Base-by-base conservation (phyloP, 2,329 filamentous ascomycete genomes). In the Cryphonectria radicalis region DNA sequence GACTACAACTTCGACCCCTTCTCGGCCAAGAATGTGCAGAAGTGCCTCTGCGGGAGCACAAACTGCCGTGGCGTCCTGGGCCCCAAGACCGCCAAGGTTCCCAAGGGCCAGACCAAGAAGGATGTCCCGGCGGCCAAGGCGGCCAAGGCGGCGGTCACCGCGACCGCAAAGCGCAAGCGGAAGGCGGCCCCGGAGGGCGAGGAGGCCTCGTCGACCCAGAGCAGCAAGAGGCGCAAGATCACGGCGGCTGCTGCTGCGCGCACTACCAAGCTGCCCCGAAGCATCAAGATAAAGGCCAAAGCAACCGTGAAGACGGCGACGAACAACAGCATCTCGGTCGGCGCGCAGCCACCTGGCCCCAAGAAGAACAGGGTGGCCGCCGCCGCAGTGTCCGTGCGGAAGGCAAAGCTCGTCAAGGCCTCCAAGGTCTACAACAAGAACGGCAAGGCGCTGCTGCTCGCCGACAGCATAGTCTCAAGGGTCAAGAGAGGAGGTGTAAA, bases 1-100 rank as follows among this genome's bases (percentile, higher is more conserved):
- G 96, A 99, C 85, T 91, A 91, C 84, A 91, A 91, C 79, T 91
- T 91, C 77, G 89, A 91, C 77, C 89, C 89, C 3, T 91, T 91
- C 79, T 91, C 89, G 13, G 85, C 87, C 77, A 91, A 91, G 82
- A 91, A 91, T 78, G 89, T 91, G 64, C 89, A 91, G 79, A 87
- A 85, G 77, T 91, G 89, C 79, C 84, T 91, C 40, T 91, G 89
- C 78, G 89, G 89, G 72, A 86, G 86, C 74, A 79, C 82, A 53
- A 91, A 91, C 80, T 91, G 89, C 79, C 87, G 89, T 69, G 89
- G 89, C 59, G 85, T 91, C 28, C 82, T 91, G 50, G 89, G 89
- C 0, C 89, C 89, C 10, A 89, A 88, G 77, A 85, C 87, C 35
- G 87, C 88, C 75, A 87, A 88, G 74, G 82, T 85, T 68, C 50